Base-by-base conservation (phyloP, 257 asterid species). In the Scutellaria galericulata region DNA sequence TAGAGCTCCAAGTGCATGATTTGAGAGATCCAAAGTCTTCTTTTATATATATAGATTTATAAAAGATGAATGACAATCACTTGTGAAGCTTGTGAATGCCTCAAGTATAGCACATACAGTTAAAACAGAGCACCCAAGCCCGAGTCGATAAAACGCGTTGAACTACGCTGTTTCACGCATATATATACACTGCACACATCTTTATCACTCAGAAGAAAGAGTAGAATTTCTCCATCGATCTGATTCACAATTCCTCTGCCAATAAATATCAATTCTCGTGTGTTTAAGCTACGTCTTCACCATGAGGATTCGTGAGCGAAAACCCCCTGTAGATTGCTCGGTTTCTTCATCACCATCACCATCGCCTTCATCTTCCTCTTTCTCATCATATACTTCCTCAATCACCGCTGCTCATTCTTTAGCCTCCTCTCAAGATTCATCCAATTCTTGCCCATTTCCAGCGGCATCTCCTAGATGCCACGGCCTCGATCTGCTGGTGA, bases 401-500 rank as follows among this genome's bases (percentile, higher is more conserved):
- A 67, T 80, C 76, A 81, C 90, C 12, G 71, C 80, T 35, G 58
- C 77, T 6, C 62, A 77, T 61, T 82, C 86, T 14, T 63, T 78
- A 66, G 76, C 86, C 64, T 86, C 92, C 3, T 86, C 92, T 0
- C 82, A 78, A 52, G 86, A 83, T 76, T 83, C 92, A 9, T 84
- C 88, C 5, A 63, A 58, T 66, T 78, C 75, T 1, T 65, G 14
- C 3, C 77, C 78, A 0, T 71, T 24, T 58, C 64, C 74, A 11
- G 13, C 64, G 13, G 9, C 83, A 9, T 14, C 76, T 11, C 78
- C 64, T 6, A 89, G 95, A 1, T 91, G 97, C 71, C 91, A 50
- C 52, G 97, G 97, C 51, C 96, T 91, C 72, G 91, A 91, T 89
- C 93, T 91, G 75, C 93, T 91, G 53, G 97, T 91, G 20, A 91